These are phyloP conservation scores for Aspergillus cristatus DNA, from an alignment of 495 filamentous ascomycete species.

Conservation along the genomic window DNA sequence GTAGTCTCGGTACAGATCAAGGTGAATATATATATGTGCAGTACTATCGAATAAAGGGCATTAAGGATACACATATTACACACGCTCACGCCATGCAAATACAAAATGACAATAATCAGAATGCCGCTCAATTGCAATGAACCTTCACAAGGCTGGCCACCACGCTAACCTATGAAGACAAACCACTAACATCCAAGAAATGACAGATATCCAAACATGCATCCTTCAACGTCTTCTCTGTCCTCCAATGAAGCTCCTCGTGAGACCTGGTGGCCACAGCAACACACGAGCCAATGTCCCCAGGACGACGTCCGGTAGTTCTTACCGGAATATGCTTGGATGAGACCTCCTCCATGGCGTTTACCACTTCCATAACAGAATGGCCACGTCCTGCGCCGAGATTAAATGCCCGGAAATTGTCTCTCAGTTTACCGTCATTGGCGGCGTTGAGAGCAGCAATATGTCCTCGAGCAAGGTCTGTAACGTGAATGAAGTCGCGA, in stretches of 20 bases:
- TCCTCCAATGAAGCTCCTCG: conserved; percentile 83
- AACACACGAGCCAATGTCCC: conserved; percentile 74
- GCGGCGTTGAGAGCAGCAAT: conserved; percentile 45
- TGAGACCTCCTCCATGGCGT: conserved; percentile 35
- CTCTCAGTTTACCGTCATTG: conserved; percentile 24
- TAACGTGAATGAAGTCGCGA: conserved; percentile 51
- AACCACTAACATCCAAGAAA: conserved; percentile 37
- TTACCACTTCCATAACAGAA: conserved; percentile 43
- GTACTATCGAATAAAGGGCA: too few relatives aligned
- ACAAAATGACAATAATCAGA: too few relatives aligned
- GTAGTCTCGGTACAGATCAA: too few relatives aligned
- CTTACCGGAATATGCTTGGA: conserved; percentile 39
- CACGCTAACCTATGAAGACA: conserved; percentile 19
- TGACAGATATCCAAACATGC: conserved; percentile 81
- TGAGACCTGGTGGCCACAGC: conserved; percentile 74
- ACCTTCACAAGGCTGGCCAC: too few relatives aligned
- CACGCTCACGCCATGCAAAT: too few relatives aligned
- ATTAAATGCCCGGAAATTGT: conserved; percentile 45
- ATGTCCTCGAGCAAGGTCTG: conserved; percentile 59
- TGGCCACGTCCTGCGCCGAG: conserved; percentile 43
- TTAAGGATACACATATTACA: too few relatives aligned
- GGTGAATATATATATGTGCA: too few relatives aligned
- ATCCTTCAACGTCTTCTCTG: conserved; percentile 69
- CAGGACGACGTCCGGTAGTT: conserved; percentile 64
- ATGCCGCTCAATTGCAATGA: too few relatives aligned